Evolutionary conservation across 2,329 filamentous ascomycete genomes (phyloP).

Genomic region (Pyrenochaeta sp.): DNA sequence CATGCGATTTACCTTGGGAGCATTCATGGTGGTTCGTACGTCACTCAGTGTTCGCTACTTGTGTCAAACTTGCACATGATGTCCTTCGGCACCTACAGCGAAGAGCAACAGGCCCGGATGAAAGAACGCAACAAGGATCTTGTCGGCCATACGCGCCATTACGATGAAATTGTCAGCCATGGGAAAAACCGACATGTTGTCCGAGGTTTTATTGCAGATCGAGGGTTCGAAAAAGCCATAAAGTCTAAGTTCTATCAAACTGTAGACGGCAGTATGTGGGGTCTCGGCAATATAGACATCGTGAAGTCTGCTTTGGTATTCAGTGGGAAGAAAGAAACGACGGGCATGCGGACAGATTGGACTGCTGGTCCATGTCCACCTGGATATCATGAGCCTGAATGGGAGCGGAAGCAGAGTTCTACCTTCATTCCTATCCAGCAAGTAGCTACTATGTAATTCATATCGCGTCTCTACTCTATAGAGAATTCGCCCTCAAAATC

Average conservation of each 20-base stretch:
- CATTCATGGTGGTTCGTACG: background rate
- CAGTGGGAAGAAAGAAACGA: background rate
- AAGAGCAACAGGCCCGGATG: background rate
- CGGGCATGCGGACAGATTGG: background rate
- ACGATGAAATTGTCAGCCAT: background rate
- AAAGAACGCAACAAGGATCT: background rate
- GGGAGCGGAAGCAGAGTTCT: background rate
- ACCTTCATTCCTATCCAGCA: too few relatives aligned
- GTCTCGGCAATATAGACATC: too few relatives aligned
- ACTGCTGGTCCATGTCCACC: background rate
- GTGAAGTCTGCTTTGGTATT: background rate
- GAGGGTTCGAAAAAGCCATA: background rate
- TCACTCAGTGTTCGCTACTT: background rate
- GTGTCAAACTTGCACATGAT: background rate
- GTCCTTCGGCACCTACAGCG: background rate
- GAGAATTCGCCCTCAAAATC: too few relatives aligned
- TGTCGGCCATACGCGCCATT: background rate
- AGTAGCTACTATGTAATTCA: too few relatives aligned
- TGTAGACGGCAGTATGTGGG: background rate
- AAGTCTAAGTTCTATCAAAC: background rate
- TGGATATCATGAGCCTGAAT: background rate
- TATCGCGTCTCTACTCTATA: too few relatives aligned
- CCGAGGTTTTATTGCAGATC: background rate
- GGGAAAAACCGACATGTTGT: background rate
- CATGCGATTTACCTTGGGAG: background rate